A percentile compares a stretch with the other conserved stretches of the same genome.
Conservation (phyloP, 2,329 filamentous ascomycete genomes). For the Beauveria medogensis region DNA sequence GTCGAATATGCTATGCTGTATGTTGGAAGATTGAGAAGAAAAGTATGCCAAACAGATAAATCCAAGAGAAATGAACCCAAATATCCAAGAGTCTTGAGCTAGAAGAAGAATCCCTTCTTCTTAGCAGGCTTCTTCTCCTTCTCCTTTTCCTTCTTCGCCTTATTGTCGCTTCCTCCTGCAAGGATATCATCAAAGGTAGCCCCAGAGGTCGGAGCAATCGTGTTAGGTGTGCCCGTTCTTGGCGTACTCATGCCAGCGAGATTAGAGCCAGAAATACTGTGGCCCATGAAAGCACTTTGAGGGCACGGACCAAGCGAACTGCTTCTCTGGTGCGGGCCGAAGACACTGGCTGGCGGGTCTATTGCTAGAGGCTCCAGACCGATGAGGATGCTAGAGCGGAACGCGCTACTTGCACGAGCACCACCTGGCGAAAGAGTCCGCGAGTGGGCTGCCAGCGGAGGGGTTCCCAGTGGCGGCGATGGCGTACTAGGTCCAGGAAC, state of each 20-base stretch:
- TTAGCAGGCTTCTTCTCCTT: constrained; percentile 33
- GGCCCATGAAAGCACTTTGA: constrained; percentile 23
- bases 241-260: constrained; percentile 21
- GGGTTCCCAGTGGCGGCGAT: constrained; percentile 22
- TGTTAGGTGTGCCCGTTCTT: constrained; percentile 14
- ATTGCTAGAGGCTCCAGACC: constrained; percentile 36
- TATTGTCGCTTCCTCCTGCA: constrained; percentile 23
- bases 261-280: constrained; percentile 29
- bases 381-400: constrained; percentile 35
- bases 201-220: constrained; percentile 21
- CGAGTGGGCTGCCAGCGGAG: constrained; percentile 27
- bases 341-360: constrained; percentile 21
- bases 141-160: constrained; percentile 30
- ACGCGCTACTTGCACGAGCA: constrained; percentile 23
- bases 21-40: background rate
- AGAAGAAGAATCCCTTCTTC: constrained; percentile 9
- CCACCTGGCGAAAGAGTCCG: constrained; percentile 32
- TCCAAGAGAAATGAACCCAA: background rate
- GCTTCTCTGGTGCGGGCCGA: constrained; percentile 25
- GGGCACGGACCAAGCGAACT: constrained; percentile 28
- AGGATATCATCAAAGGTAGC: constrained; percentile 44
- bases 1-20: background rate
- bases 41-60: background rate
- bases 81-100: background rate
- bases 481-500: constrained; percentile 18